Percentiles rank a stretch among this genome's conserved stretches.
Conservation (phyloP, 2,329 filamentous ascomycete genomes). For the Raffaelea albimanens region DNA sequence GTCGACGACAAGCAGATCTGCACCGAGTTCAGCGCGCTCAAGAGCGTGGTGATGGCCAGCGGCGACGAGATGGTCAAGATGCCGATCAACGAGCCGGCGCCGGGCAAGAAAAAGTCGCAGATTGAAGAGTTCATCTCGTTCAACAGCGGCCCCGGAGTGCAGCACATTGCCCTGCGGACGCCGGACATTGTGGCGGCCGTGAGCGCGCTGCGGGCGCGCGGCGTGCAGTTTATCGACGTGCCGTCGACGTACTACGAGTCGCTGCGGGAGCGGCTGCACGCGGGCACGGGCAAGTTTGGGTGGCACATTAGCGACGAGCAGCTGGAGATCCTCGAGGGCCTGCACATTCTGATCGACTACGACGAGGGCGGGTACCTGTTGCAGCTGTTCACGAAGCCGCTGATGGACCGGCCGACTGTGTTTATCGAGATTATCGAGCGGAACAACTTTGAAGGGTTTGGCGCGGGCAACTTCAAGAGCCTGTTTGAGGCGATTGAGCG, state of each 20-base stretch:
- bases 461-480: slow-evolving; percentile 92
- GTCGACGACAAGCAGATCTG: slow-evolving; percentile 90
- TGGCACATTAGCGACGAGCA: slow-evolving; percentile 64
- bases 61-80: slow-evolving; percentile 85
- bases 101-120: slow-evolving; percentile 82
- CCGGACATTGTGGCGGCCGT: slow-evolving; percentile 71
- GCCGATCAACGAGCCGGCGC: slow-evolving; percentile 94
- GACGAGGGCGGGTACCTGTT: slow-evolving; percentile 82
- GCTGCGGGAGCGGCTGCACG: slow-evolving; percentile 57
- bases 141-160: slow-evolving; percentile 81
- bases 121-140: slow-evolving; percentile 92
- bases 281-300: neutral
- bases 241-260: slow-evolving; percentile 77
- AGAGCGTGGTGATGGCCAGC: slow-evolving; percentile 82
- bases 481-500: slow-evolving; percentile 92
- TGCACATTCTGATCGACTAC: slow-evolving; percentile 92
- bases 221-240: slow-evolving; percentile 87
- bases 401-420: slow-evolving; percentile 91
- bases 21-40: slow-evolving; percentile 84
- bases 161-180: slow-evolving; percentile 86
- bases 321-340: slow-evolving; percentile 61
- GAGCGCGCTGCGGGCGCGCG: slow-evolving; percentile 68
- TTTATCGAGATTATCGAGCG: slow-evolving; percentile 96
- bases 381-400: slow-evolving; percentile 71
- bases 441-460: slow-evolving; percentile 83